Percentiles rank a stretch among this genome's conserved stretches.
These are phyloP conservation scores for Saccharomycopsis sp. DNA, from an alignment of 805 yeast species.

Conservation along the genomic window DNA sequence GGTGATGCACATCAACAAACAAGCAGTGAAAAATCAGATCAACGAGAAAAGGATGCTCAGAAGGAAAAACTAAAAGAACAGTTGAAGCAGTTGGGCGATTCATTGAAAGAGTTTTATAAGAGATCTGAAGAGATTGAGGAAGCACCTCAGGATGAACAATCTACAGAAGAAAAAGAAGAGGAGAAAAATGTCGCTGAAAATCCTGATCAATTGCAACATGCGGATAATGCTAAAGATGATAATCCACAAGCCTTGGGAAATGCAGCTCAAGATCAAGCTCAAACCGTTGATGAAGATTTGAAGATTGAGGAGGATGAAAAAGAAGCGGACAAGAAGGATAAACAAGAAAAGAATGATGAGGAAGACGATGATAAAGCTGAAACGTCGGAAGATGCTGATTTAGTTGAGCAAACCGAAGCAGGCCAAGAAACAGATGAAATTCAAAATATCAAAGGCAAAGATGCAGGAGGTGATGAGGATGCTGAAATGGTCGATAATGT, in stretches of 20 bases:
- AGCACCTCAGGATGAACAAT: slow-evolving; percentile 59
- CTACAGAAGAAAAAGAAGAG: slow-evolving; percentile 32
- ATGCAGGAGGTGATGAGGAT: slow-evolving; percentile 14
- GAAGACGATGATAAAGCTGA: slow-evolving; percentile 2
- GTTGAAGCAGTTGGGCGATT: slow-evolving; percentile 83
- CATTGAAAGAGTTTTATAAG: slow-evolving; percentile 84
- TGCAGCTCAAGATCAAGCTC: slow-evolving; percentile 73
- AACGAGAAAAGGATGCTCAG: slow-evolving; percentile 35
- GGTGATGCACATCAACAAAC: slow-evolving; percentile 22
- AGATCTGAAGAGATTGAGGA: slow-evolving; percentile 76
- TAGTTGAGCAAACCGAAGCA: not conserved
- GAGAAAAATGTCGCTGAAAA: slow-evolving; percentile 48
- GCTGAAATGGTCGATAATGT: slow-evolving; percentile 26
- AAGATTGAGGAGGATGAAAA: not conserved
- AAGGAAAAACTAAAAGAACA: slow-evolving; percentile 65
- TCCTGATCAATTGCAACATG: slow-evolving; percentile 85
- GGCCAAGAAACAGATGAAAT: slow-evolving; percentile 18
- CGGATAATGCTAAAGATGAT: slow-evolving; percentile 67
- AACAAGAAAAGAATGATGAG: slow-evolving; percentile 7
- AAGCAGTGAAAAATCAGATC: slow-evolving; percentile 32
- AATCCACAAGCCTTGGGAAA: slow-evolving; percentile 86
- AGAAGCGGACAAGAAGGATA: not conserved
- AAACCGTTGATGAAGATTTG: slow-evolving; percentile 66
- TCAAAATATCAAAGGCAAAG: slow-evolving; percentile 1
- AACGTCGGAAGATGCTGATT: slow-evolving; percentile 1